A percentile compares a stretch with the other conserved stretches of the same genome.
phyloP scores from a whole-genome alignment of 768 basidiomycete species.

The Lentinula sp. region DNA sequence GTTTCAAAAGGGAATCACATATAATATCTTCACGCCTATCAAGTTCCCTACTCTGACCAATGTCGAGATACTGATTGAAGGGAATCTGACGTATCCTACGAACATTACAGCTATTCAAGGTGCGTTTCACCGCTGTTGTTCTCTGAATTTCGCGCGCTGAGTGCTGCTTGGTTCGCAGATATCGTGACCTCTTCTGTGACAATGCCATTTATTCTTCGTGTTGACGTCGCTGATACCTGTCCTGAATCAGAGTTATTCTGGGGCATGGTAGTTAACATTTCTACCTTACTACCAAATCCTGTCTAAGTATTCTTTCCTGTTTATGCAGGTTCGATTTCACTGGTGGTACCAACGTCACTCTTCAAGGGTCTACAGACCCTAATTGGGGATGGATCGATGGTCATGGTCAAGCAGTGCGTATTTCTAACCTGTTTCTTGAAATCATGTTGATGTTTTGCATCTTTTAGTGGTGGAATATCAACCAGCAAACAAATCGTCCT shows the following conservation, averaged over 20 bases:
- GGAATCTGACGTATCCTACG: constrained; percentile 50
- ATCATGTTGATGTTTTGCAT: not conserved
- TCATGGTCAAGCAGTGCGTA: constrained; percentile 46
- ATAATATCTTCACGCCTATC: constrained; percentile 58
- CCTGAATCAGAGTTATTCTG: constrained; percentile 31
- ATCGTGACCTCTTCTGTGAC: constrained; percentile 41
- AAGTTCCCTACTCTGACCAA: constrained; percentile 49
- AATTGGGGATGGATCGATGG: constrained; percentile 63
- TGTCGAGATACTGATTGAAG: constrained; percentile 51
- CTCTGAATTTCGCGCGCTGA: not conserved
- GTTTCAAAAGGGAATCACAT: constrained; percentile 49
- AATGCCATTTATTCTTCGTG: not conserved
- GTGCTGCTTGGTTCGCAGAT: constrained; percentile 16
- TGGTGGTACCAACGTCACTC: constrained; percentile 52
- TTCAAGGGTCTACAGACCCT: constrained; percentile 48
- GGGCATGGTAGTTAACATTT: constrained; percentile 29
- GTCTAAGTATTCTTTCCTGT: not conserved
- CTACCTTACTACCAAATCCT: not conserved
- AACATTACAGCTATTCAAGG: constrained; percentile 48
- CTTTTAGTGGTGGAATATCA: constrained; percentile 52
- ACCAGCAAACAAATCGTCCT: constrained; percentile 47
- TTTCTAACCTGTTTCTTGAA: not conserved
- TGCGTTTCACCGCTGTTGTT: constrained; percentile 9
- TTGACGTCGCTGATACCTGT: not conserved
- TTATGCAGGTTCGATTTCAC: constrained; percentile 43